Evolutionary conservation across 805 yeast genomes (phyloP), one percentile per base, ranked within the genome.

Genomic region (Isabelozyma rhagii): DNA sequence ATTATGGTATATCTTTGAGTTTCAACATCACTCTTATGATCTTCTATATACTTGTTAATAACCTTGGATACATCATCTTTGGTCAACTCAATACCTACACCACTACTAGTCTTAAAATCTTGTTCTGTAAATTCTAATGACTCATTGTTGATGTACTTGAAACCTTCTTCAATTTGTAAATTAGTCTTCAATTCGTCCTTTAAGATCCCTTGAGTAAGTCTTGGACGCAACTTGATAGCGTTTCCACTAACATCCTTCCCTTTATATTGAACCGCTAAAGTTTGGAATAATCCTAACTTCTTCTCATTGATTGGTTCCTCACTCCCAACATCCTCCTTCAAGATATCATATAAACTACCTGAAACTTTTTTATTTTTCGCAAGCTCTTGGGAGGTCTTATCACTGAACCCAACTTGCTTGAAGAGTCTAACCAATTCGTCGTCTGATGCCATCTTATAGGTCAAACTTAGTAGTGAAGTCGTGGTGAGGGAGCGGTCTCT

Each of bases 341-440:
- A 74, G 51, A 91, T 78, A 38, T 80, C 80, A 29, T 75, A 77
- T 47, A 94, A 77, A 1, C 96, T 81, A 40, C 74, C 73, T 14
- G 93, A 80, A 40, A 92, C 96, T 67, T 92, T 92, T 64, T 84
- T 84, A 73, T 94, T 93, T 67, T 90, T 93, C 49, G 83, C 67
- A 50, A 91, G 85, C 63, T 94, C 98, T 45, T 83, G 81, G 51
- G 88, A 77, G 66, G 89, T 89, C 57, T 82, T 75, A 14, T 86
- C 93, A 57, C 80, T 82, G 56, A 88, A 82, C 11, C 96, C 96
- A 50, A 85, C 64, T 46, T 67, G 60, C 49, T 68, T 59, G 50
- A 81, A 80, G 34, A 67, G 64, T 18, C 56, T 53, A 7, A 60
- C 55, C 44, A 73, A 58, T 49, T 72, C 75, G 44, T 62, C 67